Percentiles rank a stretch among this genome's conserved stretches.
Conservation (phyloP, 2,329 filamentous ascomycete genomes). For the Epichloe gansuensis region DNA sequence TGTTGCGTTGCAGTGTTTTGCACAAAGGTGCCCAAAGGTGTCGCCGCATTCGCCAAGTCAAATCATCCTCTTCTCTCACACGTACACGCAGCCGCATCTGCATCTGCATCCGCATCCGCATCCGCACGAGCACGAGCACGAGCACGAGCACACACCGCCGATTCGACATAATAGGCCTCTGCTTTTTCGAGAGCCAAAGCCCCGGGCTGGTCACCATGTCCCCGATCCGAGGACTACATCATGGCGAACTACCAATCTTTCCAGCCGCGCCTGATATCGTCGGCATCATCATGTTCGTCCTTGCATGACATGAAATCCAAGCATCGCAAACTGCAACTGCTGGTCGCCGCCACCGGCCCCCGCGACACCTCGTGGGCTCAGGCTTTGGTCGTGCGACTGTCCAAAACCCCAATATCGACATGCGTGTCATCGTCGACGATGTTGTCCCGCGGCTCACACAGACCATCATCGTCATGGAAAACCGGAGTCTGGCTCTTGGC, state of each 20-base stretch:
- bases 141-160: neutral
- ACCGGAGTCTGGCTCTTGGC: constrained; percentile 28
- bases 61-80: neutral
- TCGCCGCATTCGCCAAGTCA: neutral
- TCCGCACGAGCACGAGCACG: neutral
- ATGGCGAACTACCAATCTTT: constrained; percentile 23
- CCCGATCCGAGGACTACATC: constrained; percentile 14
- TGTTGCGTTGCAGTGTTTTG: neutral
- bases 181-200: neutral
- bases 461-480: constrained; percentile 48
- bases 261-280: constrained; percentile 19
- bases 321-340: constrained; percentile 42
- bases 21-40: neutral
- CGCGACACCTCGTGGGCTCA: constrained; percentile 55
- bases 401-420: constrained; percentile 52
- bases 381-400: constrained; percentile 53
- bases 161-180: neutral
- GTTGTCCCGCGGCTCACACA: constrained; percentile 50
- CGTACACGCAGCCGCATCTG: no score
- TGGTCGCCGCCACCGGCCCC: constrained; percentile 54
- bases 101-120: neutral
- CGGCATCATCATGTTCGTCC: constrained; percentile 22
- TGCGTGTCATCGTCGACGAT: constrained; percentile 52
- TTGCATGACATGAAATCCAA: constrained; percentile 23
- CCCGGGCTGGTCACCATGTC: constrained; percentile 15